Evolutionary conservation across 371 early-diverging fungal genomes (phyloP).

Genomic region (Mucor irregularis): DNA sequence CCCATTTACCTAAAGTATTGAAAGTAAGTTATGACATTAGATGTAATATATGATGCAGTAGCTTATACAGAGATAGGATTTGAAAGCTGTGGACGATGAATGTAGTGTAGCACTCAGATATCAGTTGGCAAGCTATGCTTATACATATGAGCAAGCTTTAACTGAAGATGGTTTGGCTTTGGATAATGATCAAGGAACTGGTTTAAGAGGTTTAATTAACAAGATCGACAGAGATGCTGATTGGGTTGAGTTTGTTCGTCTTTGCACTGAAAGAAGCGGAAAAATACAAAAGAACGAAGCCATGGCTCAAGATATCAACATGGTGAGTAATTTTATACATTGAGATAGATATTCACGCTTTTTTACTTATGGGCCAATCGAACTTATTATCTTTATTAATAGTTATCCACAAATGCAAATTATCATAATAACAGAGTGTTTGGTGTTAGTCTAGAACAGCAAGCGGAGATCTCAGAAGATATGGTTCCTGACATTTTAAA

Average conservation of each 20-base stretch:
- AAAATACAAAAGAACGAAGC: conserved; percentile 24
- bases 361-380: no score
- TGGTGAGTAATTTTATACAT: background rate
- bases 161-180: conserved; percentile 32
- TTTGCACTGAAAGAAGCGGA: conserved; percentile 23
- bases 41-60: background rate
- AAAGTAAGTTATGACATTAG: conserved; percentile 4
- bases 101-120: conserved; percentile 70
- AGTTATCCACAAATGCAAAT: background rate
- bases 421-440: conserved; percentile 54
- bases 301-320: conserved; percentile 7
- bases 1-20: conserved; percentile 46
- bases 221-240: conserved; percentile 63
- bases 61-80: conserved; percentile 33
- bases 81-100: conserved; percentile 71
- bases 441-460: conserved; percentile 63
- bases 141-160: conserved; percentile 47
- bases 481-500: conserved; percentile 74
- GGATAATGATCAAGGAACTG: conserved; percentile 43
- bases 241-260: conserved; percentile 24
- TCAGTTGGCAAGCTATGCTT: conserved; percentile 72
- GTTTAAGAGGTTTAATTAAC: conserved; percentile 57
- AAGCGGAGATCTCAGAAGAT: conserved; percentile 64
- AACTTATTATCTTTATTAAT: background rate
- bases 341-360: background rate